Percentiles rank a stretch among this genome's conserved stretches.
Evolutionary conservation across 768 basidiomycete genomes (phyloP).

Genomic region (Cubamyces lactineus): DNA sequence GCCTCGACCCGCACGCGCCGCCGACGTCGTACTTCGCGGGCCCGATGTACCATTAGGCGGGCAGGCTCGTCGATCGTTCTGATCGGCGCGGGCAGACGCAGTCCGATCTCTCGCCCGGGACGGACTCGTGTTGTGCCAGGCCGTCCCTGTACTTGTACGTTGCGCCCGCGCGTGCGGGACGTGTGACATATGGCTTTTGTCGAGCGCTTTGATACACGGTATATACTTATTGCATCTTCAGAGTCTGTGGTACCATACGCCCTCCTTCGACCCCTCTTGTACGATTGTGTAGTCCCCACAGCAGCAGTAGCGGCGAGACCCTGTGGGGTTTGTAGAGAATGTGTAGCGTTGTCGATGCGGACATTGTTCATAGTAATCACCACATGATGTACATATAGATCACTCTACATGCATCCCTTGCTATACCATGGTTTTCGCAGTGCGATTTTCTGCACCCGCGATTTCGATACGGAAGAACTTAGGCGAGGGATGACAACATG

Average conservation of each 20-base stretch:
- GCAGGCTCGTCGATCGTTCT: not conserved
- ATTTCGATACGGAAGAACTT: not conserved
- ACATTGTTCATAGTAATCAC: not conserved
- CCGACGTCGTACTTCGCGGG: slow-evolving; percentile 19
- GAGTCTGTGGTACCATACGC: slow-evolving; percentile 2
- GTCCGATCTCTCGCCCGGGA: not conserved
- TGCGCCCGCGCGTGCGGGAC: not conserved
- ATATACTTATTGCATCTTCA: slow-evolving; percentile 9
- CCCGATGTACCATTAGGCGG: slow-evolving; percentile 12
- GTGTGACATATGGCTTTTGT: not conserved
- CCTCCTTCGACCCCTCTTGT: not conserved
- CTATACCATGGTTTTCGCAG: not conserved
- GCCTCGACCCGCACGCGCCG: slow-evolving; percentile 6
- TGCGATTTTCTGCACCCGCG: not conserved
- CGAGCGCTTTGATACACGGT: not conserved
- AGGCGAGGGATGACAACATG: not conserved
- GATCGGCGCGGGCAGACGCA: not conserved
- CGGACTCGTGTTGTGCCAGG: not conserved
- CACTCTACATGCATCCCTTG: not conserved
- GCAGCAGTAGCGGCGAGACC: not conserved
- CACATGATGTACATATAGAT: slow-evolving; percentile 8
- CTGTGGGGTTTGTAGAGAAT: not conserved
- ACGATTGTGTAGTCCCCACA: not conserved
- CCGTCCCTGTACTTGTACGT: slow-evolving; percentile 9
- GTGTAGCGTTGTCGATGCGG: slow-evolving; percentile 12